Evolutionary conservation across 2,329 filamentous ascomycete species (phyloP), one percentile per base, ranked within the genome.

Genomic region (Penicillium palitans): DNA sequence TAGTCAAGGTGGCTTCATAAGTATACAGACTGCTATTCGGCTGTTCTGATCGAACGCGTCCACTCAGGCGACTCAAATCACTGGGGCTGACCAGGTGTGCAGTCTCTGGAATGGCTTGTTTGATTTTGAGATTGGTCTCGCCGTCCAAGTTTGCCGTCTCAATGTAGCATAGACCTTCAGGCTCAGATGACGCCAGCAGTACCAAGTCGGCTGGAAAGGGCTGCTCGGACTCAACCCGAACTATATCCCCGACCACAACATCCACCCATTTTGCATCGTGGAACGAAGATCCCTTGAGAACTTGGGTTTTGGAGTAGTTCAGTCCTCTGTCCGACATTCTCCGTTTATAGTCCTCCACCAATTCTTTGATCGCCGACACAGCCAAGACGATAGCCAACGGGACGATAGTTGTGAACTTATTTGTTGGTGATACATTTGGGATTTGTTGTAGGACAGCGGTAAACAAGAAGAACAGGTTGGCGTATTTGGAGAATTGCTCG

Each of bases 401-500:
- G 6, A 90, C 93, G 72, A 99, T 97, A 39, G 96, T 99, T 6
- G 95, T 99, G 73, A 93, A 99, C 76, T 83, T 85, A 78, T 97
- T 98, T 10, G 95, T 99, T 8, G 96, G 95, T 35, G 93, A 96
- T 61, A 99, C 88, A 65, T 90, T 88, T 24, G 95, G 95, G 61
- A 99, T 96, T 75, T 99, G 95, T 79, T 99, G 95, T 46, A 99
- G 80, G 41, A 86, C 88, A 17, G 95, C 93, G 39, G 95, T 99
- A 76, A 99, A 98, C 74, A 99, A 85, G 89, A 99, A 99, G 82
- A 99, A 99, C 71, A 99, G 78, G 78, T 99, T 99, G 81, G 95
- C 95, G 77, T 97, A 96, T 81, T 97, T 99, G 61, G 93, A 97
- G 79, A 99, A 99, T 74, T 99, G 95, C 76, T 99, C 95, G 75